A percentile compares a stretch with the other conserved stretches of the same genome.
Evolutionary conservation across 2,329 filamentous ascomycete genomes (phyloP).

Genomic region (Clonostachys rhizophaga): DNA sequence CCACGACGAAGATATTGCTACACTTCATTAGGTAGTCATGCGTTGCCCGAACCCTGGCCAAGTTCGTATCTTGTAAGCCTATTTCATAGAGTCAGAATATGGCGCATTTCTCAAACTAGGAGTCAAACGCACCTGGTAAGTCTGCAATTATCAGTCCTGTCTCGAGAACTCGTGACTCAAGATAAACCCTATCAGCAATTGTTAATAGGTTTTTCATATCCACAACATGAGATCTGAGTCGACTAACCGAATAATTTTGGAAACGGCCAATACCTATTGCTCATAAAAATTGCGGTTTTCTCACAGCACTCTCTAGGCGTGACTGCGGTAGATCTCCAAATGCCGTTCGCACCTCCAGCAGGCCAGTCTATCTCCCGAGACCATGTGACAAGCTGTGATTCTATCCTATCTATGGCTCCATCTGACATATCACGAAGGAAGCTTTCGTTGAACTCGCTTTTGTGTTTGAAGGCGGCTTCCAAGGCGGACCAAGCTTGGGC

Average conservation of each 20-base stretch:
- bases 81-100: neutral
- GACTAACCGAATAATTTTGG: constrained; percentile 23
- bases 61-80: constrained; percentile 24
- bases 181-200: constrained; percentile 15
- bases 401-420: constrained; percentile 13
- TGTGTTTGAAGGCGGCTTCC: constrained; percentile 22
- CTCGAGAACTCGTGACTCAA: constrained; percentile 20
- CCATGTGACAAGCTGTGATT: constrained; percentile 16
- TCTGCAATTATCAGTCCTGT: constrained; percentile 25
- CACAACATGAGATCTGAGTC: neutral
- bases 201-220: neutral
- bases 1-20: constrained; percentile 24
- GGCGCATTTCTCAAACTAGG: neutral
- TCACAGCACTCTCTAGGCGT: constrained; percentile 19
- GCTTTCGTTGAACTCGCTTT: constrained; percentile 12
- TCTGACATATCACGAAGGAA: constrained; percentile 16
- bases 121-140: constrained; percentile 18
- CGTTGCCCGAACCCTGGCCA: constrained; percentile 24
- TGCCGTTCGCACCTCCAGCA: constrained; percentile 8
- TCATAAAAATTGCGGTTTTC: constrained; percentile 21
- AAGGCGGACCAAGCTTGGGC: constrained; percentile 35
- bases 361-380: constrained; percentile 22
- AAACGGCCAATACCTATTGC: constrained; percentile 25
- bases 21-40: constrained; percentile 24
- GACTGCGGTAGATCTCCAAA: constrained; percentile 19